A percentile compares a stretch with the other conserved stretches of the same genome.
Evolutionary conservation across 345 rosid genomes (phyloP).

Genomic region (Murraya paniculata): DNA sequence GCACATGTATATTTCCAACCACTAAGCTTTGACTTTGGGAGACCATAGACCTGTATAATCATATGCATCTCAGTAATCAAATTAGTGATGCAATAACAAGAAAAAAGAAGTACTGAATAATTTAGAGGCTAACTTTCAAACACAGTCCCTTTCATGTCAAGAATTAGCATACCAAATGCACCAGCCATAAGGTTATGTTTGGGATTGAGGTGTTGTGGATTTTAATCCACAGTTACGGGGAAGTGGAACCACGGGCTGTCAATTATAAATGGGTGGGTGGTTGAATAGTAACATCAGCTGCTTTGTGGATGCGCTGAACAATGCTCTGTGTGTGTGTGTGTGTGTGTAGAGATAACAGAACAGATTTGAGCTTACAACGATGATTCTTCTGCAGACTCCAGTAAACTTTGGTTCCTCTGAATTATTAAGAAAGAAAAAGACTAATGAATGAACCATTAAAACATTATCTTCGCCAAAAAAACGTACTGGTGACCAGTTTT

Average conservation of each 20-base stretch:
- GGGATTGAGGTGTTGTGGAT: background rate
- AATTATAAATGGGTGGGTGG: no score
- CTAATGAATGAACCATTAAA: background rate
- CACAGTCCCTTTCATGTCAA: background rate
- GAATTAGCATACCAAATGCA: background rate
- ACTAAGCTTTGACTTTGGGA: constrained; percentile 45
- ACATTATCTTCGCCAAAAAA: background rate
- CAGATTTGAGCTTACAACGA: constrained; percentile 34
- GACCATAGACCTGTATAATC: constrained; percentile 32
- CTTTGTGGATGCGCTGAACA: no score
- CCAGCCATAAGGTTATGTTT: no score
- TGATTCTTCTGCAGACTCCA: constrained; percentile 20
- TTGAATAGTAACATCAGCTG: no score
- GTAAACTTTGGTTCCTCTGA: constrained; percentile 44
- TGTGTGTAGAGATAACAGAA: background rate
- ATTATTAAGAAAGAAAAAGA: constrained; percentile 12
- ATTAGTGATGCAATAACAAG: background rate
- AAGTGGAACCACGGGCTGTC: background rate
- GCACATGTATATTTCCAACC: constrained; percentile 76
- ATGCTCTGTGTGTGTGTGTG: no score
- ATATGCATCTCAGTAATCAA: background rate
- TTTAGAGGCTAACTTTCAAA: background rate
- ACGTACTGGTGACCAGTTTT: background rate
- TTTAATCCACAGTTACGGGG: background rate
- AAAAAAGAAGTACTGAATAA: background rate